phyloP scores from a whole-genome alignment of 495 filamentous ascomycete species.

The Aspergillus wentii region DNA sequence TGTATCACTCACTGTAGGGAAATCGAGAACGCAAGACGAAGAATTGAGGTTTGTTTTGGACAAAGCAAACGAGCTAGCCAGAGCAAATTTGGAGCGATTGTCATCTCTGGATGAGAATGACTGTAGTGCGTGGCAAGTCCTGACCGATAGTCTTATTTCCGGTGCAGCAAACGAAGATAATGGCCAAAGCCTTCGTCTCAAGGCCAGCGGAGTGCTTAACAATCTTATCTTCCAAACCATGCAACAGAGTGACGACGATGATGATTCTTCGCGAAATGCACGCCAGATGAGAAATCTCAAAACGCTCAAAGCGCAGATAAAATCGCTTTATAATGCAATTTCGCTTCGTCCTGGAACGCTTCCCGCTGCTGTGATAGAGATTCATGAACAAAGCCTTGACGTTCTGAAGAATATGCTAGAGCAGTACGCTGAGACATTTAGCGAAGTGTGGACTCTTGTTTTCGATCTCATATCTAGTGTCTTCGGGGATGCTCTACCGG shows the following conservation, averaged over 20 bases:
- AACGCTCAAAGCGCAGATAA: constrained; percentile 56
- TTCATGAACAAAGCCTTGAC: constrained; percentile 79
- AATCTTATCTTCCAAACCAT: constrained; percentile 58
- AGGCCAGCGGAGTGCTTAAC: constrained; percentile 70
- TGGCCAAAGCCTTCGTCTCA: constrained; percentile 58
- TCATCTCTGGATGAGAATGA: constrained; percentile 54
- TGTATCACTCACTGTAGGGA: constrained; percentile 43
- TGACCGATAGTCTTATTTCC: constrained; percentile 65
- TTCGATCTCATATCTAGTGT: constrained; percentile 84
- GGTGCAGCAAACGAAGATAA: constrained; percentile 52
- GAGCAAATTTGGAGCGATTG: constrained; percentile 73
- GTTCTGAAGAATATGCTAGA: constrained; percentile 78
- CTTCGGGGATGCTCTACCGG: constrained; percentile 49
- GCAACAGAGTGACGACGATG: constrained; percentile 25
- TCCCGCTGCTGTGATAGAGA: constrained; percentile 60
- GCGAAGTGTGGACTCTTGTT: constrained; percentile 75
- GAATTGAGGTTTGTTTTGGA: constrained; percentile 67
- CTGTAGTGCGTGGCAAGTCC: constrained; percentile 66
- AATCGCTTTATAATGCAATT: constrained; percentile 41
- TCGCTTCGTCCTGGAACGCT: constrained; percentile 22
- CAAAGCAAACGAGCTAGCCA: constrained; percentile 72
- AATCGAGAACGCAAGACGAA: constrained; percentile 42
- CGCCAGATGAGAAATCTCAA: constrained; percentile 69
- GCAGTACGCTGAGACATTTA: constrained; percentile 78
- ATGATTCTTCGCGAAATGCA: constrained; percentile 29